Evolutionary conservation across 345 rosid genomes (phyloP).

Genomic region (Geranium brycei): DNA sequence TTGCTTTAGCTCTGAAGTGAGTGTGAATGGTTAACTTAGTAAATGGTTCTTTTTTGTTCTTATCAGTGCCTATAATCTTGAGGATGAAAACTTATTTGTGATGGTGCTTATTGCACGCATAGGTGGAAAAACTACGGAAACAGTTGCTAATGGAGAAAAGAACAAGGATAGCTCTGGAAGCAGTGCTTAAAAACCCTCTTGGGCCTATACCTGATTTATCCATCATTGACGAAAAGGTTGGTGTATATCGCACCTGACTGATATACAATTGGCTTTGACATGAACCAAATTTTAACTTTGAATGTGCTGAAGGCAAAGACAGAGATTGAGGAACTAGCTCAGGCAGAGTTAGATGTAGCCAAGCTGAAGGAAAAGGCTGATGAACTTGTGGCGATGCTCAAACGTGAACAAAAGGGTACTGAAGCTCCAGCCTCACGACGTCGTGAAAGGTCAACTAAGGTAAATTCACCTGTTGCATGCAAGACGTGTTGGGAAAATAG

Average conservation of each 20-base stretch:
- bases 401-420: slow-evolving; percentile 21
- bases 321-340: slow-evolving; percentile 52
- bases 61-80: not conserved
- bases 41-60: not conserved
- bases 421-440: slow-evolving; percentile 15
- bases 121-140: slow-evolving; percentile 78
- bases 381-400: slow-evolving; percentile 41
- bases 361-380: slow-evolving; percentile 50
- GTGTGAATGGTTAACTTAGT: too few species aligned
- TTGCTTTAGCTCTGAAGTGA: not conserved
- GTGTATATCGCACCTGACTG: slow-evolving; percentile 6
- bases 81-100: not conserved
- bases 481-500: not conserved
- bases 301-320: slow-evolving; percentile 37
- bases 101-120: slow-evolving; percentile 6
- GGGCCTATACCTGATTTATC: slow-evolving; percentile 25
- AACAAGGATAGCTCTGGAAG: slow-evolving; percentile 47
- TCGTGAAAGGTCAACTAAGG: slow-evolving; percentile 14
- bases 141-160: slow-evolving; percentile 65
- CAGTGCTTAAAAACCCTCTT: slow-evolving; percentile 38
- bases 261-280: slow-evolving; percentile 9
- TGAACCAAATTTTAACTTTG: slow-evolving; percentile 12
- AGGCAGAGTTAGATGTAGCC: slow-evolving; percentile 45
- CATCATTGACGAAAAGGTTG: slow-evolving; percentile 49
- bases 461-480: not conserved